Conservation (phyloP, 2,329 filamentous ascomycete species). For the Xylaria sp. region DNA sequence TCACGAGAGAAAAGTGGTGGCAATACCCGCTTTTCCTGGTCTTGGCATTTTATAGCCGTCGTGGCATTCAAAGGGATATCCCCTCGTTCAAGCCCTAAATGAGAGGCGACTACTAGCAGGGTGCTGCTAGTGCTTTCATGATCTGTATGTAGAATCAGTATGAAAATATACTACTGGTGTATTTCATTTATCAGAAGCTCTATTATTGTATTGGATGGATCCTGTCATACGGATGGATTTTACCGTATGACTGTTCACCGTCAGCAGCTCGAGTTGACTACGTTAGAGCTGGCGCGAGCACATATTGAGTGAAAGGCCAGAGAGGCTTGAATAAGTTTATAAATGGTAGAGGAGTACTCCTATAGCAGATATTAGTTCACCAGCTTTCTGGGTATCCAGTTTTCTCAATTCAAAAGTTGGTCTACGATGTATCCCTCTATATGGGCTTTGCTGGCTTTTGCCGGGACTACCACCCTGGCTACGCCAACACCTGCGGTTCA, state of each 20-base stretch:
- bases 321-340: neutral
- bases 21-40: too few relatives aligned
- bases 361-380: neutral
- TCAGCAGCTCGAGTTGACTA: neutral
- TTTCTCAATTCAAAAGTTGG: neutral
- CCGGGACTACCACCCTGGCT: conserved; percentile 9
- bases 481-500: neutral
- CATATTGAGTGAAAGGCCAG: neutral
- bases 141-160: neutral
- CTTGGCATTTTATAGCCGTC: too few relatives aligned
- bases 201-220: neutral
- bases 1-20: too few relatives aligned
- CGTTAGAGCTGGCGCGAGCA: neutral
- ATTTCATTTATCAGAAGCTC: neutral
- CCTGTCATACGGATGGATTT: neutral
- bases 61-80: neutral
- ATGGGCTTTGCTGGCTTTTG: conserved; percentile 18
- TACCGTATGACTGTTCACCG: neutral
- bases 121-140: neutral
- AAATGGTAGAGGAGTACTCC: conserved; percentile 2
- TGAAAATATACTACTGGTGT: neutral
- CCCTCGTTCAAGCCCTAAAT: neutral
- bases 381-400: neutral
- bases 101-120: neutral
- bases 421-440: conserved; percentile 19